Evolutionary conservation across 257 asterid genomes (phyloP), one percentile per base, ranked within the genome.

Genomic region (Lavandula angustifolia): DNA sequence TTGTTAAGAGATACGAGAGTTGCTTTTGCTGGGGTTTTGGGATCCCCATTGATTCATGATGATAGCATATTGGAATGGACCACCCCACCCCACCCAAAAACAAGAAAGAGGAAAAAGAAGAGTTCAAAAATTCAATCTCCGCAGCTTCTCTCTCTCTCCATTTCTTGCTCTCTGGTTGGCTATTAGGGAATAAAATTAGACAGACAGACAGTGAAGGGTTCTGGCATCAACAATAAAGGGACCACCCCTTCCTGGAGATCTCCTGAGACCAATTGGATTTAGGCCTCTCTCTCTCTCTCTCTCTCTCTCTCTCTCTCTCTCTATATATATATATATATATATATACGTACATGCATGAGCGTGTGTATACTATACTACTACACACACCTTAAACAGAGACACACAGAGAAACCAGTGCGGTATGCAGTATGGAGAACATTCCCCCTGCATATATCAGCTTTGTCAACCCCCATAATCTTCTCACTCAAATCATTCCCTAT

Each of bases 361-460:
- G 32, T 31, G 51, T 38, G 9, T 33, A 33, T 17, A 33, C 6
- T 7, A 53, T 41, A 41, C 46, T 54, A 22, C 27, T 38, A 68
- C 59, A 37, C 31, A 60, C 33, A 54, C 42, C 34, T 22, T 6
- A 67, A 29, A 47, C 43, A 44, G 47, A 57, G 53, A 43, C 17
- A 62, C 35, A 42, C 56, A 51, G 22, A 43, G 33, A 68, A 63
- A 41, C 64, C 54, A 59, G 60, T 58, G 71, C 54, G 64, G 52
- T 48, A 64, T 18, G 68, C 66, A 54, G 60, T n/a, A 62, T 62
- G 62, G 72, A 70, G 77, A 82, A 80, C 85, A 82, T 82, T 82
- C 88, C 61, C 74, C 71, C 85, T 73, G 80, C 76, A 66, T 68
- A 60, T 34, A 46, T 62, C 75, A 53, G 67, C 71, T 53, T 63